A percentile compares a stretch with the other conserved stretches of the same genome.
Evolutionary conservation across 139 green algal species (phyloP).

Genomic region (Chlamydomonas incerta): DNA sequence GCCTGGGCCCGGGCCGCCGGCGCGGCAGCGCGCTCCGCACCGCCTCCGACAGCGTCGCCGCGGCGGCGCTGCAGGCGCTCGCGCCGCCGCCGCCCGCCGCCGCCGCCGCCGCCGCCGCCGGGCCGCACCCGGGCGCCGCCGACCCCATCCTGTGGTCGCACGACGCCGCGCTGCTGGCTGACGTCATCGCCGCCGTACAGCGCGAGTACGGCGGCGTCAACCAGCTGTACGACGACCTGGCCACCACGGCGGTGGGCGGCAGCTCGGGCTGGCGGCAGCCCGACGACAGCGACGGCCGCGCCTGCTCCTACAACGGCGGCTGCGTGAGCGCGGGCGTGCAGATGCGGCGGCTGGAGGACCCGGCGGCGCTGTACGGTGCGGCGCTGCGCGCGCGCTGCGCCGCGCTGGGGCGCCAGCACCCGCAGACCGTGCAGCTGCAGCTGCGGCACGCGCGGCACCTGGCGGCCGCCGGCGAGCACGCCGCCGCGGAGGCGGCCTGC

Average conservation of each 20-base stretch:
- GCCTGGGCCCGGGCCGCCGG: too few species aligned
- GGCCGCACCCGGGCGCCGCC: neutral
- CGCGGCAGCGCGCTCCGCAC: neutral
- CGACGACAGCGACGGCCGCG: too few species aligned
- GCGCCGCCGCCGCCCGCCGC: neutral
- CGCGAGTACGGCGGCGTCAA: conserved; percentile 14
- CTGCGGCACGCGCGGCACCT: conserved; percentile 17
- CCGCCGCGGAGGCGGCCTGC: neutral
- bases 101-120: neutral
- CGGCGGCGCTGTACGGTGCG: neutral
- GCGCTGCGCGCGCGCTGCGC: neutral
- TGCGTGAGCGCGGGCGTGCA: conserved; percentile 11
- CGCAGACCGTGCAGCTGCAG: neutral
- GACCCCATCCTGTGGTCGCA: neutral
- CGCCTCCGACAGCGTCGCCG: neutral
- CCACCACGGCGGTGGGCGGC: too few species aligned
- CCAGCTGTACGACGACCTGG: neutral
- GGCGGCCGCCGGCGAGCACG: neutral
- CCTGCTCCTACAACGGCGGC: conserved; percentile 1
- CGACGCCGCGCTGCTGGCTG: conserved; percentile 2
- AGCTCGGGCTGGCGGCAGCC: too few species aligned
- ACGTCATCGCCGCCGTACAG: conserved; percentile 1
- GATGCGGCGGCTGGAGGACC: conserved; percentile 1
- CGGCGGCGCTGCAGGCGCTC: too few species aligned
- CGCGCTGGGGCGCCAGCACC: neutral